Conservation (phyloP, 2,329 filamentous ascomycete species). For the Daldinia sp. region DNA sequence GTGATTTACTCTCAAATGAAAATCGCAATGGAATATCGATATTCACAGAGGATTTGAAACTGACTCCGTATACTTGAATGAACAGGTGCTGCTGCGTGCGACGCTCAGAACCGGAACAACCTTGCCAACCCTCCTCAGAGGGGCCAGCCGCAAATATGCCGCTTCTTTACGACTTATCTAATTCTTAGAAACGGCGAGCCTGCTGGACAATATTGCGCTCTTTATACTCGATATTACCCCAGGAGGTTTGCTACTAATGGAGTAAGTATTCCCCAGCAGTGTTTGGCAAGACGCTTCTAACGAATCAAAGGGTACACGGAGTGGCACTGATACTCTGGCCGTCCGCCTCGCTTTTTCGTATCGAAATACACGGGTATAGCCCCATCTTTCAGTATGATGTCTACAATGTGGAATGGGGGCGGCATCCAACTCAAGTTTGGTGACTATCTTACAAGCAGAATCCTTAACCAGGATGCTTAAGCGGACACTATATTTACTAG, state of each 20-base stretch:
- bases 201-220: conserved; percentile 54
- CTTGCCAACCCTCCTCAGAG: conserved; percentile 40
- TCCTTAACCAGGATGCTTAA: not conserved
- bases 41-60: not conserved
- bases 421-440: not conserved
- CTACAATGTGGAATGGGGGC: not conserved
- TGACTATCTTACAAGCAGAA: not conserved
- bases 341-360: conserved; percentile 33
- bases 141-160: conserved; percentile 47
- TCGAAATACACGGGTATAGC: conserved; percentile 15
- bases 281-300: conserved; percentile 9
- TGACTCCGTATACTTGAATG: not conserved
- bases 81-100: conserved; percentile 46
- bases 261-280: conserved; percentile 33
- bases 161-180: conserved; percentile 56
- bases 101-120: conserved; percentile 49
- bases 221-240: conserved; percentile 54
- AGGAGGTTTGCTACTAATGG: conserved; percentile 45
- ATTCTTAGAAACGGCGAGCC: conserved; percentile 53
- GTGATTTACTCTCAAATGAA: not conserved
- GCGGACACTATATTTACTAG: not conserved
- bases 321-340: conserved; percentile 28
- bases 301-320: conserved; percentile 41
- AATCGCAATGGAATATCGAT: not conserved
- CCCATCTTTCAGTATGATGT: no score